phyloP scores from a whole-genome alignment of 83 land plant genomes.

The Diphasiastrum complanatum region DNA sequence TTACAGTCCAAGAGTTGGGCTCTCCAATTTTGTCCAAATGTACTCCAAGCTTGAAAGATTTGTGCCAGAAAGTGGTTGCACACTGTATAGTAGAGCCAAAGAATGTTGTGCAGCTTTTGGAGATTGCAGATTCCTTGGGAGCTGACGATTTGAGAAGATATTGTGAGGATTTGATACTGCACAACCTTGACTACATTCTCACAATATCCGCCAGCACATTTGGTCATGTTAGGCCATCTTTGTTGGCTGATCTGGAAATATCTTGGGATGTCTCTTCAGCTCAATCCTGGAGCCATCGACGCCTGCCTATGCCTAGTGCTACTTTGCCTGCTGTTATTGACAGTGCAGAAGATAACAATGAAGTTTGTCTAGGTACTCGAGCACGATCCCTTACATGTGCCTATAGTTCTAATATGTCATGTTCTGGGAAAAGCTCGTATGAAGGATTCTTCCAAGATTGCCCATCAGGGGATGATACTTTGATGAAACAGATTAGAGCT shows the following conservation, averaged over 20 bases:
- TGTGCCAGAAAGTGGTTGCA: constrained; percentile 78
- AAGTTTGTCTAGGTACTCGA: constrained; percentile 21
- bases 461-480: constrained; percentile 38
- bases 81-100: constrained; percentile 75
- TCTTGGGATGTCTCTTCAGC: constrained; percentile 61
- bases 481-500: constrained; percentile 71
- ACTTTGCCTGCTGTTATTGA: constrained; percentile 70
- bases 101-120: constrained; percentile 78
- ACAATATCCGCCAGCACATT: constrained; percentile 61
- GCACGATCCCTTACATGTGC: not conserved
- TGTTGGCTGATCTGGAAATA: constrained; percentile 72
- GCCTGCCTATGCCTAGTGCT: constrained; percentile 86
- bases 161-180: constrained; percentile 83
- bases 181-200: constrained; percentile 78
- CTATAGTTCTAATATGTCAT: not conserved
- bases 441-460: constrained; percentile 52
- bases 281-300: constrained; percentile 80
- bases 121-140: constrained; percentile 82
- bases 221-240: constrained; percentile 47
- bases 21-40: constrained; percentile 3
- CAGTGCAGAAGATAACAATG: constrained; percentile 76
- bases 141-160: constrained; percentile 68
- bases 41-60: constrained; percentile 68
- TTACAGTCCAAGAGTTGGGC: not conserved
- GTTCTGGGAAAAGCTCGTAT: constrained; percentile 12